A percentile compares a stretch with the other conserved stretches of the same genome.
Conservation (phyloP, 2,329 filamentous ascomycete species). For the Emmonsiellopsis sp. region DNA sequence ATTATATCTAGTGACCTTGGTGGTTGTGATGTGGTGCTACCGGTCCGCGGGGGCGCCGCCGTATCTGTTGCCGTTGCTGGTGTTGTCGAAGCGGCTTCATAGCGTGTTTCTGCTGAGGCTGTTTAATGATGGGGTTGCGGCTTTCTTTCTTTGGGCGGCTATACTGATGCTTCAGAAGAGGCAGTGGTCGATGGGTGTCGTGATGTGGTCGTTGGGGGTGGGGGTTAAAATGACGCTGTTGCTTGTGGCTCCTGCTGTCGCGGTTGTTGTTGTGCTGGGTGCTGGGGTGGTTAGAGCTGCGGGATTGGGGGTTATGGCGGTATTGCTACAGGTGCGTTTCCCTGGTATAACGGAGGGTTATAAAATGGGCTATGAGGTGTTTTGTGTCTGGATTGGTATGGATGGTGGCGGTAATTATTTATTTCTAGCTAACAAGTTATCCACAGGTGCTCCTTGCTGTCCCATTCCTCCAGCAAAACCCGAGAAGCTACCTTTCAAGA, state of each 20-base stretch:
- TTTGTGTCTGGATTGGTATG: not conserved
- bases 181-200: constrained; percentile 62
- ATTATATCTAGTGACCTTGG: constrained; percentile 68
- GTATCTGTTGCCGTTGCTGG: constrained; percentile 76
- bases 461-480: constrained; percentile 59
- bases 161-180: constrained; percentile 68
- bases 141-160: constrained; percentile 73
- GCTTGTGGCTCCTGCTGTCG: constrained; percentile 72
- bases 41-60: constrained; percentile 49
- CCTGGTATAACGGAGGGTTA: constrained; percentile 4
- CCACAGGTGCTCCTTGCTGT: constrained; percentile 44
- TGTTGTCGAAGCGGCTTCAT: constrained; percentile 85
- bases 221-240: constrained; percentile 95
- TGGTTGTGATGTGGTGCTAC: constrained; percentile 75
- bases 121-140: constrained; percentile 93
- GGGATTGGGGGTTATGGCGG: constrained; percentile 61
- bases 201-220: constrained; percentile 68
- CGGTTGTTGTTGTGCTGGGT: constrained; percentile 64
- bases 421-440: constrained; percentile 11
- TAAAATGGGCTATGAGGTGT: not conserved
- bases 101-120: constrained; percentile 86
- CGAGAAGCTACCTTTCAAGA: constrained; percentile 63
- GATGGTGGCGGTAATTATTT: not conserved
- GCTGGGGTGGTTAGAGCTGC: constrained; percentile 58
- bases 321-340: constrained; percentile 61